A percentile compares a stretch with the other conserved stretches of the same genome.
phyloP scores from a whole-genome alignment of 345 rosid genomes.

The Orychophragmus violaceus region DNA sequence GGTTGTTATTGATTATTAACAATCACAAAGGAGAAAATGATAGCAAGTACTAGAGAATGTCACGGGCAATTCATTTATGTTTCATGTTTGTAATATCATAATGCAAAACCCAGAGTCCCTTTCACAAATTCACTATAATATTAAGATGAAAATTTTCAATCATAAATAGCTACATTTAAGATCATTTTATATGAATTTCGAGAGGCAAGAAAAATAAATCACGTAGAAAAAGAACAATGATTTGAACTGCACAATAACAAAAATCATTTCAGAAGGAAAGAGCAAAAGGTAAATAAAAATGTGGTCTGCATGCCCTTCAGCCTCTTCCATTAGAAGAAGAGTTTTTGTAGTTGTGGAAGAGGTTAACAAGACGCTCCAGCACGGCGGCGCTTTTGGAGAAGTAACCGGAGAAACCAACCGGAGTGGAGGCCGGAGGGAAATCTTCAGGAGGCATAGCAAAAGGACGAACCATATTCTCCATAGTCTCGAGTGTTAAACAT shows the following conservation, averaged over 20 bases:
- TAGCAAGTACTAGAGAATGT: no score
- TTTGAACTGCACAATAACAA: slow-evolving; percentile 8
- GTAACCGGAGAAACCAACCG: slow-evolving; percentile 96
- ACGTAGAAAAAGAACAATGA: slow-evolving; percentile 2
- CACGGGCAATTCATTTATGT: slow-evolving; percentile 17
- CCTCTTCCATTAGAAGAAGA: slow-evolving; percentile 35
- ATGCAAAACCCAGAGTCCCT: slow-evolving; percentile 3
- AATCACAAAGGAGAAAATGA: no score
- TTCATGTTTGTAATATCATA: slow-evolving; percentile 6
- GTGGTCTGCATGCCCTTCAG: not conserved
- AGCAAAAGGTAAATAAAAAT: not conserved
- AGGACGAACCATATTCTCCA: slow-evolving; percentile 88
- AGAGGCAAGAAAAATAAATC: not conserved
- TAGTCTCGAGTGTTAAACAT: slow-evolving; percentile 77
- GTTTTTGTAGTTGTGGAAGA: slow-evolving; percentile 67
- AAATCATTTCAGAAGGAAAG: not conserved
- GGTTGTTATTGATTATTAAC: not conserved
- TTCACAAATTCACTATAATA: slow-evolving; percentile 5
- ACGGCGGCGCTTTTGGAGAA: slow-evolving; percentile 92
- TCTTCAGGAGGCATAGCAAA: slow-evolving; percentile 99
- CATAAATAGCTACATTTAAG: not conserved
- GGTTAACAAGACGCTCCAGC: slow-evolving; percentile 72
- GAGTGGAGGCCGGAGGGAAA: slow-evolving; percentile 86
- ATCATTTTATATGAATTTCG: not conserved
- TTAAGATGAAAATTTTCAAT: not conserved